Conservation (phyloP, 108 stramenopile species). For the Conticribra guillardii region DNA sequence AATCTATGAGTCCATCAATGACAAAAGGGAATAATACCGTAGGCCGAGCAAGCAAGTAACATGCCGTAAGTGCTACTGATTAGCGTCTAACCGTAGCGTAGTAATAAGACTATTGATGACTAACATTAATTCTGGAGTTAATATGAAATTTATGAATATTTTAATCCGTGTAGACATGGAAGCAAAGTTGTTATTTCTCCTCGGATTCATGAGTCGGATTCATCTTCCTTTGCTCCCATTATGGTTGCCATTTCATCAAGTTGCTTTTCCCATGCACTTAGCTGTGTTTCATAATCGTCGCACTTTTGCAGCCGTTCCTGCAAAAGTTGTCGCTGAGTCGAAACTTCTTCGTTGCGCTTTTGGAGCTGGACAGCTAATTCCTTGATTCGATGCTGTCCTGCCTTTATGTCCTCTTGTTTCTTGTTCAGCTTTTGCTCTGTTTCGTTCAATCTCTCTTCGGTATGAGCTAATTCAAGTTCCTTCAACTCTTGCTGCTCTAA, state of each 20-base stretch:
- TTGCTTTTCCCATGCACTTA: slow-evolving; percentile 47
- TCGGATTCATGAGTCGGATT: no score
- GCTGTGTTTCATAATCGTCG: slow-evolving; percentile 37
- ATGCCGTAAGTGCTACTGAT: no score
- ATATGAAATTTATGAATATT: no score
- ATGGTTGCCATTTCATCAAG: slow-evolving; percentile 43
- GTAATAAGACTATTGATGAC: no score
- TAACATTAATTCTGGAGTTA: no score
- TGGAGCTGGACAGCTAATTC: slow-evolving; percentile 45
- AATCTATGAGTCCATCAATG: no score
- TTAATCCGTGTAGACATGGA: no score
- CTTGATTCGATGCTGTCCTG: slow-evolving; percentile 37
- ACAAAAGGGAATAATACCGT: no score
- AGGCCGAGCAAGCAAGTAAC: no score
- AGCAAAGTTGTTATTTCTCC: no score
- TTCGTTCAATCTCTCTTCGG: slow-evolving; percentile 28
- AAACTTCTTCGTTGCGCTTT: slow-evolving; percentile 45
- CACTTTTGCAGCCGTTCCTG: slow-evolving; percentile 34
- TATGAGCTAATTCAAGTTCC: slow-evolving; percentile 33
- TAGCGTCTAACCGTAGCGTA: no score
- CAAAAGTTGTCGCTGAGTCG: slow-evolving; percentile 30
- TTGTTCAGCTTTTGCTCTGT: slow-evolving; percentile 33
- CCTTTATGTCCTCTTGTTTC: slow-evolving; percentile 32
- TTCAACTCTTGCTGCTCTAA: slow-evolving; percentile 30
- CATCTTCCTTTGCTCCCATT: slow-evolving; percentile 19